These are phyloP conservation scores for Eucalyptus camaldulensis DNA, from an alignment of 345 rosid species.

Conservation along the genomic window DNA sequence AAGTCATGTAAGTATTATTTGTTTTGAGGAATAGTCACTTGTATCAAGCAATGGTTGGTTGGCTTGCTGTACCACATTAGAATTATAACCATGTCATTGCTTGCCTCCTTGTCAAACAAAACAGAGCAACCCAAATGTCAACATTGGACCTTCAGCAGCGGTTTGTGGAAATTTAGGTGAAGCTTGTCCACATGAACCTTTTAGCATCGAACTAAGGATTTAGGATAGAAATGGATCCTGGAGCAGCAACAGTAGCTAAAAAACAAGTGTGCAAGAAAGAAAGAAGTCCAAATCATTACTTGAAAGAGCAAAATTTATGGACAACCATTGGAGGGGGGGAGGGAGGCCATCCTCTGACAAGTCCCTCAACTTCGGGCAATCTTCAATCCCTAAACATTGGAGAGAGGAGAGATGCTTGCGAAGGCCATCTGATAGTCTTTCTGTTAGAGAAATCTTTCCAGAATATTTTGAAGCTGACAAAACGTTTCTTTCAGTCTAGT, in stretches of 20 bases:
- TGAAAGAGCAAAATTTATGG: background rate
- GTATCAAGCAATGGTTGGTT: background rate
- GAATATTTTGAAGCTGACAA: too few species aligned
- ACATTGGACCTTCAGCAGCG: background rate
- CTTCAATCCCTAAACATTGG: too few species aligned
- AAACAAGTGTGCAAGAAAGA: background rate
- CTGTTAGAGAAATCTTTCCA: background rate
- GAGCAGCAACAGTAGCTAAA: background rate
- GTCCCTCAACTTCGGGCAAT: too few species aligned
- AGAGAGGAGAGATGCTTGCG: too few species aligned
- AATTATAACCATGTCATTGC: background rate
- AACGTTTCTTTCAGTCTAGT: background rate
- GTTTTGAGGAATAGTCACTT: background rate
- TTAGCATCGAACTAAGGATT: too few species aligned
- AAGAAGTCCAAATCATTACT: background rate
- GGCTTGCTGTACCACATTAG: background rate
- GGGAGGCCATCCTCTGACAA: too few species aligned
- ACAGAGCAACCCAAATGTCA: background rate
- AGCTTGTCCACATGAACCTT: too few species aligned
- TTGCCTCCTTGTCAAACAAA: background rate
- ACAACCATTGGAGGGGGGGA: too few species aligned
- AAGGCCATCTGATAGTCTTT: background rate
- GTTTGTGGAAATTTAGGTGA: background rate
- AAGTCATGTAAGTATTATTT: background rate
- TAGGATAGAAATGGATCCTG: background rate